Conservation (phyloP, 306 rosid genomes). For the Biancaea sappan region DNA sequence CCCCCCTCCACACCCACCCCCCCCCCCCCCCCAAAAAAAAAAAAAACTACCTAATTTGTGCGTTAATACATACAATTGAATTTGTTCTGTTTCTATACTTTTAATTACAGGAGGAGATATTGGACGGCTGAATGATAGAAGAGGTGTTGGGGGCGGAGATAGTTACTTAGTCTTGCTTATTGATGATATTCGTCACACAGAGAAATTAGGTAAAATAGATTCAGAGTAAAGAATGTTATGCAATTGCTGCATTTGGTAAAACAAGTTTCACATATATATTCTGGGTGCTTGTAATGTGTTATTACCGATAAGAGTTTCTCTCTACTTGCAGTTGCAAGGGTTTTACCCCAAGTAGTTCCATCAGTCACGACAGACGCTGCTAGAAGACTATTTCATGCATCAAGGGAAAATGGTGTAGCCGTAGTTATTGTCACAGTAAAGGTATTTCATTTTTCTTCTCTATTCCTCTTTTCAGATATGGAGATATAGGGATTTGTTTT, state of each 20-base stretch:
- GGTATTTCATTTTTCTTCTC: neutral
- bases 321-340: slow-evolving; percentile 32
- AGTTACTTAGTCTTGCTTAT: slow-evolving; percentile 36
- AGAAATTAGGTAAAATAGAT: slow-evolving; percentile 25
- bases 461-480: neutral
- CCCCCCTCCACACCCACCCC: too few species aligned
- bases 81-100: neutral
- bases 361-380: slow-evolving; percentile 27
- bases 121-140: slow-evolving; percentile 26
- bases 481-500: neutral
- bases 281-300: neutral
- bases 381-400: slow-evolving; percentile 23
- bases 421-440: slow-evolving; percentile 32
- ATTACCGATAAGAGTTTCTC: neutral
- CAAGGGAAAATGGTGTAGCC: slow-evolving; percentile 29
- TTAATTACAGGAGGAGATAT: slow-evolving; percentile 33
- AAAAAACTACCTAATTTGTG: too few species aligned
- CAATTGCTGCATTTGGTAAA: neutral
- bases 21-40: too few species aligned
- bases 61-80: too few species aligned
- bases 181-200: slow-evolving; percentile 34
- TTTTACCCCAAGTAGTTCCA: slow-evolving; percentile 35
- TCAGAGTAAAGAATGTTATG: neutral
- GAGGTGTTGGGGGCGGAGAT: slow-evolving; percentile 34
- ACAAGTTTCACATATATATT: too few species aligned